Evolutionary conservation across 768 basidiomycete species (phyloP).

Genomic region (Agrocybe praecox): DNA sequence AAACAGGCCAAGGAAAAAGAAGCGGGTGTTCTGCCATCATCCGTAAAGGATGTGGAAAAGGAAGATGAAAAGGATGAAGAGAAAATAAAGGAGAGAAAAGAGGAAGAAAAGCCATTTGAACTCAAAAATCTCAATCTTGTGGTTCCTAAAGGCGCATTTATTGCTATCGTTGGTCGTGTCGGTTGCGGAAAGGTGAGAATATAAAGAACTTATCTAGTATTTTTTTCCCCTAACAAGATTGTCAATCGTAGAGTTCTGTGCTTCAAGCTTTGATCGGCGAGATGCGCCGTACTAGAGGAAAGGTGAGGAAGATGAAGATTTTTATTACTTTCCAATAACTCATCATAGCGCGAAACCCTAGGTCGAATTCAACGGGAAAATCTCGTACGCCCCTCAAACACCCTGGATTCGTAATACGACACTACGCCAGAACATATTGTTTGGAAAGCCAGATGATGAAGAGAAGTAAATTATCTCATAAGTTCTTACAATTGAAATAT

Average conservation of each 20-base stretch:
- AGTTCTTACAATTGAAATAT: background rate
- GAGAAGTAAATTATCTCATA: slow-evolving; percentile 36
- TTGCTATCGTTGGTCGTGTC: slow-evolving; percentile 73
- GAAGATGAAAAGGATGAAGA: slow-evolving; percentile 8
- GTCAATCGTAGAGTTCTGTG: slow-evolving; percentile 47
- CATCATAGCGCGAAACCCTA: slow-evolving; percentile 3
- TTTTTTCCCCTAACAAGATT: background rate
- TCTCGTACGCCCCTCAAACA: slow-evolving; percentile 62
- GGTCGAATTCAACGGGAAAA: slow-evolving; percentile 52
- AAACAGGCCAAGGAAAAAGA: background rate
- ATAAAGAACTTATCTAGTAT: background rate
- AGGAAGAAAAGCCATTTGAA: slow-evolving; percentile 52
- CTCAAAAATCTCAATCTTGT: slow-evolving; percentile 47
- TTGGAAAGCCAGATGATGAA: slow-evolving; percentile 69
- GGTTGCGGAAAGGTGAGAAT: slow-evolving; percentile 68
- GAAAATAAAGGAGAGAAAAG: slow-evolving; percentile 10
- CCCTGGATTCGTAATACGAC: slow-evolving; percentile 74
- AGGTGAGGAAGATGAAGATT: slow-evolving; percentile 5
- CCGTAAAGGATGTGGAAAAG: slow-evolving; percentile 16
- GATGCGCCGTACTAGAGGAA: slow-evolving; percentile 63
- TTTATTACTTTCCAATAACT: too few species aligned
- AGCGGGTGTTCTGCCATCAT: background rate
- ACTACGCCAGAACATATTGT: slow-evolving; percentile 72
- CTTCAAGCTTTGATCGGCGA: slow-evolving; percentile 64
- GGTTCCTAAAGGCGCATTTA: slow-evolving; percentile 58